Evolutionary conservation across 306 rosid species (phyloP).

Genomic region (Cicer arietinum): DNA sequence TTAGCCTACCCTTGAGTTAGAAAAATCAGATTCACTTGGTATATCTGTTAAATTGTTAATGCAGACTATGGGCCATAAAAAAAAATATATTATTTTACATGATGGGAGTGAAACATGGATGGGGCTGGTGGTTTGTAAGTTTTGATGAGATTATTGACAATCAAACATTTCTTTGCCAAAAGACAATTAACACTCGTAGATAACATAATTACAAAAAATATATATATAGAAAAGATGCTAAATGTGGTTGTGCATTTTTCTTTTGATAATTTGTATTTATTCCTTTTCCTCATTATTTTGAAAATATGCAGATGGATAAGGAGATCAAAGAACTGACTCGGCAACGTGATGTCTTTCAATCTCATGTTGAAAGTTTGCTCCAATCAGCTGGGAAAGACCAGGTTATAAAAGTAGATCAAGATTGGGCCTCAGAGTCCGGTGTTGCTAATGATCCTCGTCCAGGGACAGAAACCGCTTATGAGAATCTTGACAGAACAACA

Average conservation of each 20-base stretch:
- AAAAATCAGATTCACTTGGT: constrained; percentile 9
- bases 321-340: constrained; percentile 72
- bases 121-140: constrained; percentile 18
- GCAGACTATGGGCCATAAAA: neutral
- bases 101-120: neutral
- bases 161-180: neutral
- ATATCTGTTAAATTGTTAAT: constrained; percentile 4
- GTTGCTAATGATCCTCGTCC: constrained; percentile 34
- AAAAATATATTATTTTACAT: neutral
- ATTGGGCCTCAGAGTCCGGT: constrained; percentile 42
- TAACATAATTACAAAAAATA: neutral
- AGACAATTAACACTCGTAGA: constrained; percentile 17
- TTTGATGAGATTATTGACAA: constrained; percentile 15
- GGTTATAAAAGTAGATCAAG: constrained; percentile 44
- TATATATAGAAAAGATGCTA: neutral
- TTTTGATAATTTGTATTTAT: constrained; percentile 28
- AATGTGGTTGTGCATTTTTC: constrained; percentile 1
- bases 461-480: constrained; percentile 21
- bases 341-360: constrained; percentile 79
- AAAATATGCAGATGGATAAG: constrained; percentile 68
- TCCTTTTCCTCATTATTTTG: constrained; percentile 23
- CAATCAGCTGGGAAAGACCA: constrained; percentile 54
- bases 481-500: constrained; percentile 40
- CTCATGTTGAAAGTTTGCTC: constrained; percentile 60
- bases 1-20: neutral